Evolutionary conservation across 2,329 filamentous ascomycete genomes (phyloP).

Genomic region (Colletotrichum sp.): DNA sequence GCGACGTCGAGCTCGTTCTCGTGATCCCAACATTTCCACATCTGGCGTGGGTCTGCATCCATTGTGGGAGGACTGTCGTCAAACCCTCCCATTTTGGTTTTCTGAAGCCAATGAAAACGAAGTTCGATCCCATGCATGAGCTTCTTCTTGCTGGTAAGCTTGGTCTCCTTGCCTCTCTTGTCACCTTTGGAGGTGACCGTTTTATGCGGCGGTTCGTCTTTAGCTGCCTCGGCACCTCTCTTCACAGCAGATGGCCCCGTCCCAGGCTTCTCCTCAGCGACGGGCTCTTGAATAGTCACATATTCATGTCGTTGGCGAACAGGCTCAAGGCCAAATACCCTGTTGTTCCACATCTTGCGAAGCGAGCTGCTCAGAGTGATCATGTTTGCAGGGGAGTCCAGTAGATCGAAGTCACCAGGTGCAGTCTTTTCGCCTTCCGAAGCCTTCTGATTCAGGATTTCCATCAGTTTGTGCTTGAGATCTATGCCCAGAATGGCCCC

Average conservation of each 20-base stretch:
- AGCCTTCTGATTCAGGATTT: background rate
- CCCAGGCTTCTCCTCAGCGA: background rate
- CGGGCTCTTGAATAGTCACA: no score
- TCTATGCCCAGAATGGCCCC: background rate
- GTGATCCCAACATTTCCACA: background rate
- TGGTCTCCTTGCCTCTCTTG: background rate
- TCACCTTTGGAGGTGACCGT: background rate
- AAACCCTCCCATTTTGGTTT: background rate
- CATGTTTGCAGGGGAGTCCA: background rate
- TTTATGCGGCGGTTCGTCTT: background rate
- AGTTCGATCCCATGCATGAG: background rate
- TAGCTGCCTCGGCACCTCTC: background rate
- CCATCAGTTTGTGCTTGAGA: background rate
- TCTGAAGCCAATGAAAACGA: background rate
- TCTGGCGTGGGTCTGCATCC: background rate
- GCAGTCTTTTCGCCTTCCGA: background rate
- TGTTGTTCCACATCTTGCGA: background rate
- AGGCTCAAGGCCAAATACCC: background rate
- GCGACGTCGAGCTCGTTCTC: background rate
- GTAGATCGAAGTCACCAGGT: background rate
- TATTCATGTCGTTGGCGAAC: background rate
- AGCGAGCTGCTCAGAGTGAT: background rate
- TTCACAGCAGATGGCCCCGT: background rate
- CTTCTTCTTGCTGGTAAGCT: rapidly evolving
- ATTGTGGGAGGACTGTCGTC: background rate